phyloP scores from a whole-genome alignment of 2,329 filamentous ascomycete genomes.

The Leptographium galeiforme region DNA sequence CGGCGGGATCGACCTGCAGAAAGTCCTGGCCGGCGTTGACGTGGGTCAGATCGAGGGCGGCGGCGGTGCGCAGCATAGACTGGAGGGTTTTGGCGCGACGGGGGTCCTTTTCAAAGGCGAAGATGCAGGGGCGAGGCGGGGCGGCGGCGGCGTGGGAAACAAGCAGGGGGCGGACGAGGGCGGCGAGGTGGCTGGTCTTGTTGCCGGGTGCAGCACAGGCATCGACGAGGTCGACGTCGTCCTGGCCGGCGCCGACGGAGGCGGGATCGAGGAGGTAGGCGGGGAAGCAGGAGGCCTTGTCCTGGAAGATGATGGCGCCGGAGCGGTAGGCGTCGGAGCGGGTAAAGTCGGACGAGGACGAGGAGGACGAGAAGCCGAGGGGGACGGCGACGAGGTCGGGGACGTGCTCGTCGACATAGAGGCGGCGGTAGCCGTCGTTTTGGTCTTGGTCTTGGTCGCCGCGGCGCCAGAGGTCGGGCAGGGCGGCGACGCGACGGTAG shows the following conservation, averaged over 20 bases:
- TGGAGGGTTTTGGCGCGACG: slow-evolving; percentile 60
- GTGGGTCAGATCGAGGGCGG: slow-evolving; percentile 44
- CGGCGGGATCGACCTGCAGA: slow-evolving; percentile 54
- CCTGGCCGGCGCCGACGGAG: slow-evolving; percentile 14
- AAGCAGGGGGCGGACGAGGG: slow-evolving; percentile 40
- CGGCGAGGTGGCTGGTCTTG: slow-evolving; percentile 88
- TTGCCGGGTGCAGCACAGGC: slow-evolving; percentile 92
- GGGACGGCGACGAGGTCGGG: slow-evolving; percentile 73
- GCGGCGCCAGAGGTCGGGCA: slow-evolving; percentile 40
- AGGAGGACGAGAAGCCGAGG: slow-evolving; percentile 12
- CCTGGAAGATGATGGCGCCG: slow-evolving; percentile 79
- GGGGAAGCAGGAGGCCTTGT: slow-evolving; percentile 94
- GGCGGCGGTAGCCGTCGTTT: slow-evolving; percentile 19
- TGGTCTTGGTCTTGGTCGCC: neutral
- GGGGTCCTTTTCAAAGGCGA: slow-evolving; percentile 68
- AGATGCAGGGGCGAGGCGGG: slow-evolving; percentile 30
- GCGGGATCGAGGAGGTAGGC: slow-evolving; percentile 69
- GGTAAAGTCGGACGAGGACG: slow-evolving; percentile 42
- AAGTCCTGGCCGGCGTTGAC: slow-evolving; percentile 73
- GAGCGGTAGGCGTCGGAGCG: slow-evolving; percentile 59
- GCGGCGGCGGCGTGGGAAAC: neutral
- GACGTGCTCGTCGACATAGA: slow-evolving; percentile 68
- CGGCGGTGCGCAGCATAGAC: slow-evolving; percentile 73
- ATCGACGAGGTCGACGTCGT: slow-evolving; percentile 70
- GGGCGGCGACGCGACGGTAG: slow-evolving; percentile 40